A percentile compares a stretch with the other conserved stretches of the same genome.
These are phyloP conservation scores for Verticillium isaacii DNA, from an alignment of 2,329 filamentous ascomycete genomes.

Conservation along the genomic window DNA sequence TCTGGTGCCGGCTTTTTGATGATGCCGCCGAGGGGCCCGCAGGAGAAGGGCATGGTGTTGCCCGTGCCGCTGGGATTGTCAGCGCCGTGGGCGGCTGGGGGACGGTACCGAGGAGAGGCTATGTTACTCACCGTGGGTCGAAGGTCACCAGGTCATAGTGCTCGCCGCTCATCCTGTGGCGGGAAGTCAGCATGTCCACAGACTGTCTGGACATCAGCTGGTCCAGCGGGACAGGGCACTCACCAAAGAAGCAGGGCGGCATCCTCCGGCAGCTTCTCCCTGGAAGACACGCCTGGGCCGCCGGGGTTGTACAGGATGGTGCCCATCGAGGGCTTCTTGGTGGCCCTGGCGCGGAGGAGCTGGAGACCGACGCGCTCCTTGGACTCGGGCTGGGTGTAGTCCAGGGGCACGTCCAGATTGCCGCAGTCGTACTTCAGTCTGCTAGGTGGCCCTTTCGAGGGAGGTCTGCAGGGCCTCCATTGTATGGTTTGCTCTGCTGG, in stretches of 20 bases:
- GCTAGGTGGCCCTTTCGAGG: background rate
- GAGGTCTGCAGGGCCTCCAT: background rate
- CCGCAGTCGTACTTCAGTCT: background rate
- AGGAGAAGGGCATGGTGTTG: slow-evolving; percentile 19
- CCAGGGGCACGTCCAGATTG: background rate
- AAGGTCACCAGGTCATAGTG: slow-evolving; percentile 20
- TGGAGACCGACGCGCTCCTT: slow-evolving; percentile 4
- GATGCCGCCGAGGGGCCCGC: slow-evolving; percentile 2
- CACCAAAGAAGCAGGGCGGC: background rate
- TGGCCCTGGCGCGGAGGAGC: slow-evolving; percentile 6
- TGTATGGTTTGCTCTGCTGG: no score
- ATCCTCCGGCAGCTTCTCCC: background rate
- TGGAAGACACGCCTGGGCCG: slow-evolving; percentile 16
- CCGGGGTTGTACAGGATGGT: slow-evolving; percentile 25
- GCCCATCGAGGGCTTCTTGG: slow-evolving; percentile 16
- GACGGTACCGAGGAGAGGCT: background rate
- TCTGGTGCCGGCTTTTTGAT: background rate
- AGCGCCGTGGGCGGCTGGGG: background rate
- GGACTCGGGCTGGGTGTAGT: background rate
- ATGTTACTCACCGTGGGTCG: slow-evolving; percentile 18
- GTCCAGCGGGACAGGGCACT: background rate
- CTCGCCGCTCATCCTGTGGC: slow-evolving; percentile 15
- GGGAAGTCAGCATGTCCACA: background rate
- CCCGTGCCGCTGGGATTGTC: slow-evolving; percentile 17
- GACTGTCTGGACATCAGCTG: background rate